Evolutionary conservation across 352 stramenopile species (phyloP).

Genomic region (Thalassiosira oceanica): DNA sequence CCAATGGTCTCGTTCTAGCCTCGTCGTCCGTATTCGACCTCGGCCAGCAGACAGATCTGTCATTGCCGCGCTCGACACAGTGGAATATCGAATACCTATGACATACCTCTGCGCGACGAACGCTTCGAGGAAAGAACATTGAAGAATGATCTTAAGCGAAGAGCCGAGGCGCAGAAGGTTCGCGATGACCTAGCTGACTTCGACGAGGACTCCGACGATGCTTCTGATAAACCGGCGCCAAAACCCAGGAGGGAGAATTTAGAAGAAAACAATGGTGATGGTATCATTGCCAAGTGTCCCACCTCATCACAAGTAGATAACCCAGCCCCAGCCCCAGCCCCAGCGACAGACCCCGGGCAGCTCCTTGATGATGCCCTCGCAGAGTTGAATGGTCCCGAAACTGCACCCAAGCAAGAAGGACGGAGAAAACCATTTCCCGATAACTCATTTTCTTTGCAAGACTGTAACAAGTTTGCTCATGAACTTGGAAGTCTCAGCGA

Average conservation of each 20-base stretch:
- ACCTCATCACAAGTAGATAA: no score
- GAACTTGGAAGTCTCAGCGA: constrained; percentile 42
- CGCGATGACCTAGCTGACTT: constrained; percentile 14
- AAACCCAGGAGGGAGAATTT: no score
- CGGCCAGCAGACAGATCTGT: no score
- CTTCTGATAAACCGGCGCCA: no score
- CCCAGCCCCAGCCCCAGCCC: no score
- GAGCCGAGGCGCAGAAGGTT: constrained; percentile 15
- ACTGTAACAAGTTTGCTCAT: constrained; percentile 33
- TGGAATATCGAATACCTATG: constrained; percentile 43
- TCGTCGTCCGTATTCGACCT: background rate
- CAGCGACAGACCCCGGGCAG: no score
- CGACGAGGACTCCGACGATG: constrained; percentile 32
- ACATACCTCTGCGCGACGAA: constrained; percentile 27
- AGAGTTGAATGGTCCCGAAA: constrained; percentile 5
- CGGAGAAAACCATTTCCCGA: background rate
- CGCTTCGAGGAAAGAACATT: constrained; percentile 6
- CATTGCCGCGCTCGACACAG: no score
- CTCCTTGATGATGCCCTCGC: no score
- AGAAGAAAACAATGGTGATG: no score
- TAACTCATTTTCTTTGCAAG: constrained; percentile 1
- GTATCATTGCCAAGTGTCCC: no score
- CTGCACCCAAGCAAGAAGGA: background rate
- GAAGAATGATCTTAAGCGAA: constrained; percentile 15
- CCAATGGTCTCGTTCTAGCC: constrained; percentile 17